phyloP scores from a whole-genome alignment of 2,329 filamentous ascomycete species.

The Lasiodiplodia sp. region DNA sequence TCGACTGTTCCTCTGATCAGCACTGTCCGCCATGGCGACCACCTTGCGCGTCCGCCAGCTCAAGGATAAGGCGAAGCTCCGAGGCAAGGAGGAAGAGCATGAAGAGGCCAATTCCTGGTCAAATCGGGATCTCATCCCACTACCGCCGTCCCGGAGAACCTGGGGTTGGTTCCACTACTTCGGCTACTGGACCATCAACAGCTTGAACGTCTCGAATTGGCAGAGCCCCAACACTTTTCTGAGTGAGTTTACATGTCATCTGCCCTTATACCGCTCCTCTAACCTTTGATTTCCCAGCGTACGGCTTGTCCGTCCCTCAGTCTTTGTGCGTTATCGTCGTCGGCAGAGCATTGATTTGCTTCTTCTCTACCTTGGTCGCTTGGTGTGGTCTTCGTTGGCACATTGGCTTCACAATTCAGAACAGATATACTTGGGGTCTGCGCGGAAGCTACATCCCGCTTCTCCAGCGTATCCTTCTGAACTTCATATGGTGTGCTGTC shows the following conservation, averaged over 20 bases:
- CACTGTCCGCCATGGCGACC: slow-evolving; percentile 14
- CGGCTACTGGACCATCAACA: slow-evolving; percentile 50
- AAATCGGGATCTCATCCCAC: slow-evolving; percentile 49
- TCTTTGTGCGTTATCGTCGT: slow-evolving; percentile 58
- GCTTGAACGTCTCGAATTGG: slow-evolving; percentile 55
- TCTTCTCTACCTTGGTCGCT: slow-evolving; percentile 55
- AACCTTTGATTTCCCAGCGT: slow-evolving; percentile 37
- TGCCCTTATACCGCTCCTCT: background rate
- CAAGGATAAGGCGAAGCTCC: slow-evolving; percentile 46
- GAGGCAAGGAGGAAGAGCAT: slow-evolving; percentile 50
- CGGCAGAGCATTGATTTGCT: slow-evolving; percentile 50
- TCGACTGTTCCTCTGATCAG: background rate
- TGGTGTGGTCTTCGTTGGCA: slow-evolving; percentile 60
- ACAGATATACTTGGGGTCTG: slow-evolving; percentile 59
- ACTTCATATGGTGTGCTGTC: slow-evolving; percentile 60
- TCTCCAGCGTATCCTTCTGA: slow-evolving; percentile 56
- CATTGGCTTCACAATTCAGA: slow-evolving; percentile 60
- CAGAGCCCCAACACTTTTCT: slow-evolving; percentile 58
- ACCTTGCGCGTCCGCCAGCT: slow-evolving; percentile 35
- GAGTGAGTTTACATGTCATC: slow-evolving; percentile 34
- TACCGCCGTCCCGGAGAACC: slow-evolving; percentile 49
- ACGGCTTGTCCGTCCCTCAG: slow-evolving; percentile 57
- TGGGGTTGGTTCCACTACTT: slow-evolving; percentile 54
- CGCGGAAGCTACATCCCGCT: slow-evolving; percentile 58
- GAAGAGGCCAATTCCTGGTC: slow-evolving; percentile 56